Evolutionary conservation across 2,329 filamentous ascomycete genomes (phyloP), one percentile per base, ranked within the genome.

Genomic region (Penicillium sp.): DNA sequence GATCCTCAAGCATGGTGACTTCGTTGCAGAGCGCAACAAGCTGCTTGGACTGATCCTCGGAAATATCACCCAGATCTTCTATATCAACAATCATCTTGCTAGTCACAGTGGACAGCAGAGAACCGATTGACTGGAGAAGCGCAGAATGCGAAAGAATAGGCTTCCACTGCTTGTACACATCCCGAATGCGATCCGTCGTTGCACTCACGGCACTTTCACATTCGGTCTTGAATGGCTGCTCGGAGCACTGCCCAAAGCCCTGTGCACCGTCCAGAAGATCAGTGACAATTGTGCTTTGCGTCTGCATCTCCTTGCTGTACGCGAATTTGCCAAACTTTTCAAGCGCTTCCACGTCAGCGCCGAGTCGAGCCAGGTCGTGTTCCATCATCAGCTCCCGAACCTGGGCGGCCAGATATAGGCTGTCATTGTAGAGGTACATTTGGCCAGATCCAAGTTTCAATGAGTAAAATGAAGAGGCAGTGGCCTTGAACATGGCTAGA

Each of bases 391-490:
- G 69, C 8, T 66, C 57, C 12, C 73, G 73, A 11, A 84, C 67
- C 47, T 74, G 73, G 51, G 79, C 76, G 3, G 78, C 75, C 4
- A 85, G 71, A 48, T 80, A 79, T 39, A 76, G 69, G 51, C 78
- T 76, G 63, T 85, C 82, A 57, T 85, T 85, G 68, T 84, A 85
- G 39, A 83, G 73, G 45, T 82, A 76, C 75, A 85, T 83, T 56
- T 81, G 78, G 5, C 79, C 79, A 3, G 76, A 73, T 13, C 69
- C 65, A 9, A 71, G 59, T 41, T 70, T 71, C 26, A 69, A 57
- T 1, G 67, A 62, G 54, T 77, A 77, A 51, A 73, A 72, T 5
- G 68, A 66, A 7, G 73, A 67, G 4, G 74, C 72, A 8, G 67
- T 73, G 13, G 74, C 74, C 53, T 75, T 73, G 57, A 74, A 77